Evolutionary conservation across 768 basidiomycete genomes (phyloP), one percentile per base, ranked within the genome.

Genomic region (Suillus luteus): DNA sequence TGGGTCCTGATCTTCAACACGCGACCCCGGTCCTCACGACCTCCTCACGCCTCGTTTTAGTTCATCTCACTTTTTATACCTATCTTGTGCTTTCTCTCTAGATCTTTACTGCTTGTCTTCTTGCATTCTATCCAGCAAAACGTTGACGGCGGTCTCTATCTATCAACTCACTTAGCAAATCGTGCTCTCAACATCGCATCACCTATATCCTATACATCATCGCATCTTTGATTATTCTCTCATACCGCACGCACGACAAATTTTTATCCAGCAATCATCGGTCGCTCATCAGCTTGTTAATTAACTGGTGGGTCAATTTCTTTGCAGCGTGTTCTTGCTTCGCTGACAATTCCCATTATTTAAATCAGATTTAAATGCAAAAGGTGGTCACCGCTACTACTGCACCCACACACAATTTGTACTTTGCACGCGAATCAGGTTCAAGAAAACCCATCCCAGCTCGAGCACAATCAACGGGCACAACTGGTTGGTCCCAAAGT

Each of bases 361-460:
- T 70, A 68, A 67, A 35, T 70, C 71, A 79, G 75, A 78, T 84
- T 85, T 85, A 84, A 84, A 90, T 90, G 87, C 85, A 85, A 83
- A 82, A 85, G 79, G 82, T 83, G 82, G 85, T 87, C 78, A 82
- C 85, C 82, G 77, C 83, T 71, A 73, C 80, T 79, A 79, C 83
- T 67, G 79, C 78, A 72, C 62, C 75, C 64, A 68, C 65, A 64
- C 67, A 75, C 74, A 75, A 65, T 73, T 55, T 72, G 73, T 75
- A 75, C 68, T 59, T 65, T 74, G 74, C 74, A 77, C 71, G 71
- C 71, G 74, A 75, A 77, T 75, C 76, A 70, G 74, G 68, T 44
- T 65, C 73, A 69, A 69, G 72, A 64, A 72, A 70, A 74, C 69
- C 72, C 49, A 69, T 70, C 33, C 62, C 72, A n/a, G 54, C 65